Percentiles rank a stretch among this genome's conserved stretches.
Conservation (phyloP, 495 filamentous ascomycete species). For the Paragyromitra xinjiangensis region DNA sequence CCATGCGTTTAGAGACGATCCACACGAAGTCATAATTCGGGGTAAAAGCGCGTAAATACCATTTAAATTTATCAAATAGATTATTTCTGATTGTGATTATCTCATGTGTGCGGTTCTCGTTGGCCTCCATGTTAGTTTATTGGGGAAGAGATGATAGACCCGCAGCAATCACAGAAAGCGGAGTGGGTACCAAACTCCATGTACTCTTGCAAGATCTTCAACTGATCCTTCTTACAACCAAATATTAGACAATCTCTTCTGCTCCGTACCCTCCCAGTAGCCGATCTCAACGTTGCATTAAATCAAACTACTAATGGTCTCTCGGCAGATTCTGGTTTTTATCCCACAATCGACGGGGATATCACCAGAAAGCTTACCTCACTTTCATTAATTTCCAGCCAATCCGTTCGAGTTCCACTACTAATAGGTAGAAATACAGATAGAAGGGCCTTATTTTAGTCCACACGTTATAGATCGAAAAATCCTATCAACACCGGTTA, state of each 20-base stretch:
- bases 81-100: background rate
- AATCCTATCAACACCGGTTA: conserved; percentile 60
- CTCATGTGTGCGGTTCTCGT: background rate
- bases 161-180: background rate
- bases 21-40: conserved; percentile 62
- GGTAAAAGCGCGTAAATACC: conserved; percentile 55
- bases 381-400: conserved; percentile 58
- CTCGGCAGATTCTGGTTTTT: conserved; percentile 27
- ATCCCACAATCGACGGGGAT: conserved; percentile 62
- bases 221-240: conserved; percentile 59
- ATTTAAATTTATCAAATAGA: background rate
- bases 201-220: background rate
- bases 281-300: no score
- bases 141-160: background rate
- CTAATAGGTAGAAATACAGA: conserved; percentile 70
- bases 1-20: conserved; percentile 59
- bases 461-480: conserved; percentile 44
- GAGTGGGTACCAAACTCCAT: background rate
- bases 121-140: background rate
- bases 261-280: background rate
- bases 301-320: no score
- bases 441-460: conserved; percentile 66
- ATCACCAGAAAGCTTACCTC: conserved; percentile 59
- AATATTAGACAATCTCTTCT: conserved; percentile 44
- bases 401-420: conserved; percentile 65